phyloP scores from a whole-genome alignment of 805 yeast species.

The Wickerhamiella sorbophila region DNA sequence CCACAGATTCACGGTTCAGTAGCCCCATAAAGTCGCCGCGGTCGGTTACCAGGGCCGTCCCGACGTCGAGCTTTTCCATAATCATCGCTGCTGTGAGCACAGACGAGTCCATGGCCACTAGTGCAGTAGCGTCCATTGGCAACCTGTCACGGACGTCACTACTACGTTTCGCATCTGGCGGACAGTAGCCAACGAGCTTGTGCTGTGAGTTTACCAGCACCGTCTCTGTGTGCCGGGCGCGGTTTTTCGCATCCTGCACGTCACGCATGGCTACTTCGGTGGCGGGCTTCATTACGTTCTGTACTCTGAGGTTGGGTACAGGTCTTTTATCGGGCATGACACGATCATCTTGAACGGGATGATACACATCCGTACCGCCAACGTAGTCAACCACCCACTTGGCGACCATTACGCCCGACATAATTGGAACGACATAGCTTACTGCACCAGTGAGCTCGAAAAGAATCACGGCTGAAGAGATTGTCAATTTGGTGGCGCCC shows the following conservation, averaged over 20 bases:
- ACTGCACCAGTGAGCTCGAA: constrained; percentile 81
- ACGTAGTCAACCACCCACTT: constrained; percentile 57
- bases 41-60: constrained; percentile 5
- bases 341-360: background rate
- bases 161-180: background rate
- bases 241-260: background rate
- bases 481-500: constrained; percentile 68
- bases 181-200: constrained; percentile 2
- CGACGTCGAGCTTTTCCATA: constrained; percentile 8
- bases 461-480: constrained; percentile 64
- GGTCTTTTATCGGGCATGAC: background rate
- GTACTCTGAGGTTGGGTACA: background rate
- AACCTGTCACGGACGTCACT: background rate
- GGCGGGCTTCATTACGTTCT: background rate
- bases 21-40: constrained; percentile 11
- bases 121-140: constrained; percentile 1
- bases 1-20: constrained; percentile 11
- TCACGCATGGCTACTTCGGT: background rate
- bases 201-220: background rate
- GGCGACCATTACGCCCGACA: constrained; percentile 67
- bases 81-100: constrained; percentile 8
- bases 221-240: background rate
- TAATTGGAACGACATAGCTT: constrained; percentile 68
- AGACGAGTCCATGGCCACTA: background rate
- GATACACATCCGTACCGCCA: constrained; percentile 20